These are phyloP conservation scores for Rhododendron kiyosumense DNA, from an alignment of 148 eudicot genomes.

Conservation along the genomic window DNA sequence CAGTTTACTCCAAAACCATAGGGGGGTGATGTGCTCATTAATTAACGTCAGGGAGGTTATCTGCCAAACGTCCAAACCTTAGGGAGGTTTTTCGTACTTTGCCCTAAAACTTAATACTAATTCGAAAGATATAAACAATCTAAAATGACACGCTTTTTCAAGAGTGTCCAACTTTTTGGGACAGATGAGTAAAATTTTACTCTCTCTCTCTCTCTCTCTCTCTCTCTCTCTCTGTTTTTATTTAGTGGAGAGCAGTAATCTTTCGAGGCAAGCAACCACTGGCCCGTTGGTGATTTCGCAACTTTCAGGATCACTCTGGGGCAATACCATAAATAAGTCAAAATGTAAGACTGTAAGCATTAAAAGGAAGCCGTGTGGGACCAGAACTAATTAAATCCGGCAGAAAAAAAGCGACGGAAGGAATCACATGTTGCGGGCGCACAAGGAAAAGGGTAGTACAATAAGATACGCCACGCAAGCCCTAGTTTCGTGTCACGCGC, in stretches of 20 bases:
- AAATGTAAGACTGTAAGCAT: background rate
- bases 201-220: no score
- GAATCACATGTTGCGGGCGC: background rate
- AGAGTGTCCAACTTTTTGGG: no score
- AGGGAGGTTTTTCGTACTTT: no score
- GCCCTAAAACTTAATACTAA: no score
- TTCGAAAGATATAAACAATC: no score
- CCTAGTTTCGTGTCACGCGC: background rate
- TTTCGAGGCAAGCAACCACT: background rate
- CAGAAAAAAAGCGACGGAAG: background rate
- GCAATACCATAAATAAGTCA: background rate
- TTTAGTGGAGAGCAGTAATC: no score
- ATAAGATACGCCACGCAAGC: background rate
- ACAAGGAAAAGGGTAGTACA: background rate
- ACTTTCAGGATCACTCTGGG: background rate
- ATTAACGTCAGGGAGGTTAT: no score
- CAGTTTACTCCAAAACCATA: no score
- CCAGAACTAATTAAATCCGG: background rate
- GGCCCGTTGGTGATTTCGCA: background rate
- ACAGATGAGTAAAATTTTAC: no score
- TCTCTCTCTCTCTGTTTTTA: no score
- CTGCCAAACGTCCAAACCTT: no score
- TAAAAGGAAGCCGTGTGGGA: background rate
- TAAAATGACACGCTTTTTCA: rapidly evolving
- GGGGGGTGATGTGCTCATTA: no score